Base-by-base conservation (phyloP, 805 yeast species). In the Zygosaccharomyces rouxii region DNA sequence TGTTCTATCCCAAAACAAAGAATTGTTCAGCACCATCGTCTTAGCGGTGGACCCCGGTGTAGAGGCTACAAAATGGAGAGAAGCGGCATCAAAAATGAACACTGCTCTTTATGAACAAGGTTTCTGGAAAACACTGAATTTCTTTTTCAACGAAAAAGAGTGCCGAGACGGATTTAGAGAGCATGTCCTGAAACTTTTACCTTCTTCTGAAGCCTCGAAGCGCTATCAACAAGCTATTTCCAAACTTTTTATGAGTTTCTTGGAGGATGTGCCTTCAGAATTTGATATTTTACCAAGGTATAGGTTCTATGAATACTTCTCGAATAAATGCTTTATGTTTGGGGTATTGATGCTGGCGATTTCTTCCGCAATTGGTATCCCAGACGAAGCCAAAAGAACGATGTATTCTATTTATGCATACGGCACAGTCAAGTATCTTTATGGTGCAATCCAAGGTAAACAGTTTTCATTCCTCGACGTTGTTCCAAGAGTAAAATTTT, bases 381-480 rank as follows among this genome's bases (percentile, higher is more conserved):
- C n/a, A n/a, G n/a, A n/a, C n/a, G n/a, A n/a, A n/a, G n/a, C n/a
- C n/a, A n/a, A n/a, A 6, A 6, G 6, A 22, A 22, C 6, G 6
- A 22, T 6, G 6, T 22, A 22, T 22, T 22, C 4, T 22, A 4
- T 22, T 22, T 22, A 22, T 22, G 23, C 23, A 22, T 6, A 4
- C 6, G 6, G 4, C 6, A 6, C 23, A 6, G 6, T 22, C 6
- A 4, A 4, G 5, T 22, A 6, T 25, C 10, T 18, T 38, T 11
- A 22, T 9, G 26, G n/a, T 18, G 6, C 9, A 35, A 37, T 5
- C 49, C 60, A n/a, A 9, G 10, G 57, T 60, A 1, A 63, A 62
- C 49, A 77, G 67, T 25, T 62, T 60, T 0, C 52, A 54, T 59
- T 50, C 87, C 29, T 19, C 26, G 19, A 7, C 18, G 19, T 38